Percentiles rank a stretch among this genome's conserved stretches.
These are phyloP conservation scores for Eucalyptus cloeziana DNA, from an alignment of 345 rosid genomes.

Conservation along the genomic window DNA sequence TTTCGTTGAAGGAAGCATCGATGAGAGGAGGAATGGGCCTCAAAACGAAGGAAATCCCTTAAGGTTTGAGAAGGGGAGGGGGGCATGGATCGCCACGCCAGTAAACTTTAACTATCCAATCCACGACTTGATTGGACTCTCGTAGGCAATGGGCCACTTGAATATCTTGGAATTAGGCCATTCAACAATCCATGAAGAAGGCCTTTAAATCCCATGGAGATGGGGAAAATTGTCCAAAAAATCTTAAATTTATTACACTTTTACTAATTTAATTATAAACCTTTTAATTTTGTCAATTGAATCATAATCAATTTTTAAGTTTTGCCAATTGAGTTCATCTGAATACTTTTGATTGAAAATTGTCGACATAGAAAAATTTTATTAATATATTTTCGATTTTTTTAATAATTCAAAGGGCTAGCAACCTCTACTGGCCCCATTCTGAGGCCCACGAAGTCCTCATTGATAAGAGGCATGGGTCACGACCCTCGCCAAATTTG, in stretches of 20 bases:
- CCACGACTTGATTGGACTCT: neutral
- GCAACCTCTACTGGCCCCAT: neutral
- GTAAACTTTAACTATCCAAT: neutral
- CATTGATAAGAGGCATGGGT: neutral
- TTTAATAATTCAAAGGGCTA: neutral
- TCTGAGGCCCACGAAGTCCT: neutral
- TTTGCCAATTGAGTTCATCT: neutral
- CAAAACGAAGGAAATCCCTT: no score
- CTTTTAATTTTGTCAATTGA: no score
- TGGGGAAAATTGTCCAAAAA: neutral
- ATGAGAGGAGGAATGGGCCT: neutral
- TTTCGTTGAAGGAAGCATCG: neutral
- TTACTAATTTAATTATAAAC: no score
- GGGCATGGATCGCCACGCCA: no score
- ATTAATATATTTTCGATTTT: no score
- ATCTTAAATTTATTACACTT: no score
- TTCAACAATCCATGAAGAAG: neutral
- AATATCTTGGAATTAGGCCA: neutral
- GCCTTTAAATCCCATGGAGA: neutral
- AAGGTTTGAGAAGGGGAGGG: no score
- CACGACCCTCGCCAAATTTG: rapidly evolving
- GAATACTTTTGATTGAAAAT: no score
- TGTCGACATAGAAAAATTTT: no score
- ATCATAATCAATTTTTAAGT: neutral
- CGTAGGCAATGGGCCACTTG: neutral